phyloP scores from a whole-genome alignment of 192 early-diverging fungal genomes.

The Coemansia sp. region DNA sequence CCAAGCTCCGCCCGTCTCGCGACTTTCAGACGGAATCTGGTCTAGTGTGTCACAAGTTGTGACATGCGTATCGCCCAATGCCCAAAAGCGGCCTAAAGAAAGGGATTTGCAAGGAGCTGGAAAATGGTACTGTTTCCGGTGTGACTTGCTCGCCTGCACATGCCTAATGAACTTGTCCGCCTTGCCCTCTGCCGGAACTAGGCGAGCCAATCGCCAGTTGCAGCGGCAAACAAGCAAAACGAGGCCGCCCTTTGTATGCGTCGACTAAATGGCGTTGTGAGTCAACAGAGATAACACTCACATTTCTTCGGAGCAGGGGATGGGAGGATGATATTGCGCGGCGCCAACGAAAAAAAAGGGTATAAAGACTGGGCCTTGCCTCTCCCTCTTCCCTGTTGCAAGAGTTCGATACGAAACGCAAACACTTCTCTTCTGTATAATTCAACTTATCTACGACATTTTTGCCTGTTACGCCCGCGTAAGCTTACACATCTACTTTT shows the following conservation, averaged over 20 bases:
- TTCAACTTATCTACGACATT: slow-evolving; percentile 12
- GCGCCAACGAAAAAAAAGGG: slow-evolving; percentile 2
- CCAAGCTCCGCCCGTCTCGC: background rate
- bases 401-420: slow-evolving; percentile 11
- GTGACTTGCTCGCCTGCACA: slow-evolving; percentile 8
- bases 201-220: slow-evolving; percentile 24
- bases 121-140: background rate
- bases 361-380: background rate
- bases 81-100: slow-evolving; percentile 2
- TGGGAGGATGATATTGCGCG: background rate
- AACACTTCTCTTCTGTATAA: slow-evolving; percentile 20
- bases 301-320: background rate
- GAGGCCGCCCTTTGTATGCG: background rate
- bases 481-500: background rate
- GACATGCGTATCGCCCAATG: background rate
- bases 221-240: background rate
- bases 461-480: slow-evolving; percentile 6
- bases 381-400: background rate
- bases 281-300: slow-evolving; percentile 22
- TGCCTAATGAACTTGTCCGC: background rate
- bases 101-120: slow-evolving; percentile 7
- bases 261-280: slow-evolving; percentile 14
- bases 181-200: slow-evolving; percentile 11
- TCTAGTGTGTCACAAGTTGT: slow-evolving; percentile 12
- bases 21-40: background rate